phyloP scores from a whole-genome alignment of 495 filamentous ascomycete genomes.

The Daldinia childiae region DNA sequence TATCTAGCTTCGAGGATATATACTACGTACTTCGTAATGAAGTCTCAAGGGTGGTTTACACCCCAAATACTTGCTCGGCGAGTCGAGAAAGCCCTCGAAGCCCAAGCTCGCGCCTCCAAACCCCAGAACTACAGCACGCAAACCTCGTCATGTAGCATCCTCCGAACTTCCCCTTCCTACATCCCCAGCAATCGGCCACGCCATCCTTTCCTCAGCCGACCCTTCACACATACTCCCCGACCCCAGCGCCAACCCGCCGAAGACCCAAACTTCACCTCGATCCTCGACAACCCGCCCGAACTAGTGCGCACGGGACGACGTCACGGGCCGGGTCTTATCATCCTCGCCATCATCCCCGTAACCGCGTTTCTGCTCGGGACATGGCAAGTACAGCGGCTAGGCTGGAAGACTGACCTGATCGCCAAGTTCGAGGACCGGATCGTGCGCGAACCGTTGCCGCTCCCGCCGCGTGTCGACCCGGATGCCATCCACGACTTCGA shows the following conservation, averaged over 20 bases:
- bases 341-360: conserved; percentile 87
- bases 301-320: conserved; percentile 75
- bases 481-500: conserved; percentile 86
- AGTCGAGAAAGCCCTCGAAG: conserved; percentile 40
- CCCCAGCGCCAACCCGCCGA: conserved; percentile 62
- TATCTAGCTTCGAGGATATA: conserved; percentile 3
- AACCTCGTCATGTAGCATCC: conserved; percentile 21
- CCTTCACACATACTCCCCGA: conserved; percentile 45
- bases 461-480: conserved; percentile 84
- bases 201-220: conserved; percentile 32
- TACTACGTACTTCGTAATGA: conserved; percentile 28
- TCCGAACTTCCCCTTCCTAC: conserved; percentile 20
- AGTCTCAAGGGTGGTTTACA: conserved; percentile 24
- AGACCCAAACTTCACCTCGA: conserved; percentile 76
- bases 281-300: conserved; percentile 84
- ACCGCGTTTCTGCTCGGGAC: conserved; percentile 90
- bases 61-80: conserved; percentile 35
- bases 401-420: conserved; percentile 92
- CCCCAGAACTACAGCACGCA: conserved; percentile 16
- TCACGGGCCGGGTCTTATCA: conserved; percentile 83
- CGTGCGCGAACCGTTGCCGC: conserved; percentile 82
- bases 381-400: conserved; percentile 95
- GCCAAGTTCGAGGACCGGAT: conserved; percentile 91
- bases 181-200: not conserved
- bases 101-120: conserved; percentile 26